phyloP scores from a whole-genome alignment of 2,329 filamentous ascomycete genomes.

The Geoglossum cookeanum region DNA sequence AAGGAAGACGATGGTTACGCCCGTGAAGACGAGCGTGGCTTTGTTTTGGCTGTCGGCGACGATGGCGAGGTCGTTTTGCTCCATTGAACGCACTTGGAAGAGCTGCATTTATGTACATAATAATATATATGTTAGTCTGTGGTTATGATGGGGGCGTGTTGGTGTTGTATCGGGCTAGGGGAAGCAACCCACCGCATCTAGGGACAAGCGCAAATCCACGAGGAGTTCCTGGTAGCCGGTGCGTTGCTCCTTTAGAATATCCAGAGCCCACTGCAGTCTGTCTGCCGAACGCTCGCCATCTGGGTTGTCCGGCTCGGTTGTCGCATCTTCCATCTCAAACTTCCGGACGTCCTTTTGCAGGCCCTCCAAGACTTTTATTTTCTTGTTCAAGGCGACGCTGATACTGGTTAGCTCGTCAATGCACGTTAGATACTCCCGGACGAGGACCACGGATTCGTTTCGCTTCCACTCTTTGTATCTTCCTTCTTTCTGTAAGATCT shows the following conservation, averaged over 20 bases:
- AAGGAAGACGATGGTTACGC: not conserved
- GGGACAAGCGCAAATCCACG: conserved; percentile 9
- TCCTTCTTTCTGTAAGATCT: conserved; percentile 4
- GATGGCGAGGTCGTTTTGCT: conserved; percentile 11
- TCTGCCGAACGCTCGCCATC: not conserved
- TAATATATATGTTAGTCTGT: too few relatives aligned
- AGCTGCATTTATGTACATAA: conserved; percentile 5
- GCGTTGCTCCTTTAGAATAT: conserved; percentile 6
- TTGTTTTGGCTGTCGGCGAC: not conserved
- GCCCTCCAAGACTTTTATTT: not conserved
- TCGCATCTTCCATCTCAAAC: conserved; percentile 9
- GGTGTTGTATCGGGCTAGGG: too few relatives aligned
- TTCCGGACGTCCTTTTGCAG: conserved; percentile 2
- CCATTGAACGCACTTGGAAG: conserved; percentile 13
- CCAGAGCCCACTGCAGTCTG: conserved; percentile 8
- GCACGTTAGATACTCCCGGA: conserved; percentile 9
- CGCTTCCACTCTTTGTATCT: conserved; percentile 10
- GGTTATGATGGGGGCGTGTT: too few relatives aligned
- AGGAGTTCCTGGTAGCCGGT: conserved; percentile 8
- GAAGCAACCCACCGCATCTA: conserved; percentile 8
- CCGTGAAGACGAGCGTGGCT: not conserved
- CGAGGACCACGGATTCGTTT: conserved; percentile 9
- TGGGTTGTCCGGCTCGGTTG: conserved; percentile 1
- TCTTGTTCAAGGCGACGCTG: conserved; percentile 7
- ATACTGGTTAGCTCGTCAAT: conserved; percentile 10